phyloP scores from a whole-genome alignment of 345 rosid species.

The Eucalyptus pauciflora region DNA sequence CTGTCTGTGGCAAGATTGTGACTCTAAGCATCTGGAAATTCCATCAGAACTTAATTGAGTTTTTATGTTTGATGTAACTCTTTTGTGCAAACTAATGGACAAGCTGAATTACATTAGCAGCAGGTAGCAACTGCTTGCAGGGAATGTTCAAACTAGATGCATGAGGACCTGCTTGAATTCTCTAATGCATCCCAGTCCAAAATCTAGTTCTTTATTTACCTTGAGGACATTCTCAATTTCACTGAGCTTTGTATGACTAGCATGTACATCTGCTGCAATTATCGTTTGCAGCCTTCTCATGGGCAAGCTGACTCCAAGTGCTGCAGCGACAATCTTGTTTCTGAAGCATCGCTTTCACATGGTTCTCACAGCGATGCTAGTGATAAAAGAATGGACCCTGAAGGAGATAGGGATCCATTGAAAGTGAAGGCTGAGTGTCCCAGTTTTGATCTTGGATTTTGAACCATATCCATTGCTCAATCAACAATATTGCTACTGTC shows the following conservation, averaged over 20 bases:
- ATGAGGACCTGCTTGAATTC: too few species aligned
- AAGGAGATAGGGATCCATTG: neutral
- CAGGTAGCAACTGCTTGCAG: too few species aligned
- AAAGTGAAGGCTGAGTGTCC: conserved; percentile 9
- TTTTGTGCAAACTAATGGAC: too few species aligned
- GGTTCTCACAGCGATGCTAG: neutral
- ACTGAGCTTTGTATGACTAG: neutral
- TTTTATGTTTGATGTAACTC: too few species aligned
- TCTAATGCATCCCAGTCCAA: too few species aligned
- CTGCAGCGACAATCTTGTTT: neutral
- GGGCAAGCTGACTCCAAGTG: neutral
- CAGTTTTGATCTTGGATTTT: conserved; percentile 54
- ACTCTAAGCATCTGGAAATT: too few species aligned
- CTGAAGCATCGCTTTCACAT: neutral
- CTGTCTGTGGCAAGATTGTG: too few species aligned
- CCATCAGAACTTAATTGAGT: too few species aligned
- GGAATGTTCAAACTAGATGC: too few species aligned
- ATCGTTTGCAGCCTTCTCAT: neutral
- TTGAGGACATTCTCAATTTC: too few species aligned
- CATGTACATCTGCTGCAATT: neutral
- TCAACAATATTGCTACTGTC: neutral
- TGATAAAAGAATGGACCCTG: neutral
- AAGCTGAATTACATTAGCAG: too few species aligned
- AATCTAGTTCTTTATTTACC: too few species aligned
- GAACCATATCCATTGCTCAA: neutral